A percentile compares a stretch with the other conserved stretches of the same genome.
phyloP scores from a whole-genome alignment of 352 stramenopile genomes.

The Saprolegnia diclina region DNA sequence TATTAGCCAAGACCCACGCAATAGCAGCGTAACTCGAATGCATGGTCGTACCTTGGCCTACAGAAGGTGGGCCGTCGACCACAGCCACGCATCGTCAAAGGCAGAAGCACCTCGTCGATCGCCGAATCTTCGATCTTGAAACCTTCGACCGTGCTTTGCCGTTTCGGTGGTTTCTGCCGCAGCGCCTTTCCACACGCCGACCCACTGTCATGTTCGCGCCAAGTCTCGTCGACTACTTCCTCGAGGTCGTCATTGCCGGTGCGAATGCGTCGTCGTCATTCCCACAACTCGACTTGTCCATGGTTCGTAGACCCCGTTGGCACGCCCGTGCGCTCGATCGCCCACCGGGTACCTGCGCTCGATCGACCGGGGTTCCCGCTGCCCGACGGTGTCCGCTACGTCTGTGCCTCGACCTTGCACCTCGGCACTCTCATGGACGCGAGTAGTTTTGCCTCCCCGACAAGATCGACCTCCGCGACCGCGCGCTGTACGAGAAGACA shows the following conservation, averaged over 20 bases:
- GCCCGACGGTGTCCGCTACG: conserved; percentile 59
- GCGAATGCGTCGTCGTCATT: too few relatives aligned
- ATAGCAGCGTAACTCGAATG: too few relatives aligned
- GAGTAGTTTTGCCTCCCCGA: conserved; percentile 69
- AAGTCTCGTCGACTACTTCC: conserved; percentile 64
- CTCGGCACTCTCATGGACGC: neutral
- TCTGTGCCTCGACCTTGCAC: conserved; percentile 35
- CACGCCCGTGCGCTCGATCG: conserved; percentile 33
- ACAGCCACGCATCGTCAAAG: too few relatives aligned
- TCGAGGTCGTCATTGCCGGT: conserved; percentile 42
- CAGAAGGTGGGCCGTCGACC: too few relatives aligned
- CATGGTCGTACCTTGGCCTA: too few relatives aligned
- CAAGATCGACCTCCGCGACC: conserved; percentile 36
- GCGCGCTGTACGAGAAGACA: conserved; percentile 52
- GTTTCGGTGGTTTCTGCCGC: neutral
- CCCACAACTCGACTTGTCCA: too few relatives aligned
- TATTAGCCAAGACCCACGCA: too few relatives aligned
- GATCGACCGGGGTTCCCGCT: conserved; percentile 60
- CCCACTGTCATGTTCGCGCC: neutral
- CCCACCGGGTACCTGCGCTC: conserved; percentile 37
- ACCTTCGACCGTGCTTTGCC: too few relatives aligned
- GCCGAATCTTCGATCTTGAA: too few relatives aligned
- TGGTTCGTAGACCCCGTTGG: neutral
- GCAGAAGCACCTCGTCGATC: too few relatives aligned
- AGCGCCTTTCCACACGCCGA: neutral